Conservation (phyloP, 257 asterid species). For the Rehmannia glutinosa region DNA sequence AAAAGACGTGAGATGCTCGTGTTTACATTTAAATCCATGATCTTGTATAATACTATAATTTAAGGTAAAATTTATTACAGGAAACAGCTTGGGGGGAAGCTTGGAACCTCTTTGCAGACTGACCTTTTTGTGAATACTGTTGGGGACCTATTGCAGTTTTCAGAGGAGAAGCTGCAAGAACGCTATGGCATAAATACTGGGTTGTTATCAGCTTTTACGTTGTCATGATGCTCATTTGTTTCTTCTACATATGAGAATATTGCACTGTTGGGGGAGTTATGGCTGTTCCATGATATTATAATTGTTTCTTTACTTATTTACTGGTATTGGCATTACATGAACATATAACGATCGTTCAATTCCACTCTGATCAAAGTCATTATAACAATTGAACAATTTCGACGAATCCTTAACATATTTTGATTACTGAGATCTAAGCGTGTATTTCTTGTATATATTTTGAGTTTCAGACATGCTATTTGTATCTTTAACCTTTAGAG, state of each 20-base stretch:
- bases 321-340: neutral
- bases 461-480: neutral
- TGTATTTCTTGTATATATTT: conserved; percentile 4
- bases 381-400: neutral
- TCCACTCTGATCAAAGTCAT: no score
- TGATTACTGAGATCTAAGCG: neutral
- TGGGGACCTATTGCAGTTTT: conserved; percentile 83
- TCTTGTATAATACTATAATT: neutral
- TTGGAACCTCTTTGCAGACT: conserved; percentile 76
- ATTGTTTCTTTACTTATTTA: conserved; percentile 11
- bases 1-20: conserved; percentile 5
- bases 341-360: neutral
- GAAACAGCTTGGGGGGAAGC: conserved; percentile 99
- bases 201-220: conserved; percentile 39
- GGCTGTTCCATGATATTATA: neutral
- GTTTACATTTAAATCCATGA: conserved; percentile 1
- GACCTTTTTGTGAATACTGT: conserved; percentile 80
- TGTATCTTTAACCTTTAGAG: conserved; percentile 2
- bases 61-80: conserved; percentile 34
- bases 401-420: neutral
- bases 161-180: conserved; percentile 86
- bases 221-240: neutral
- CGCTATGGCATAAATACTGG: conserved; percentile 86
- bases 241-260: conserved; percentile 1
- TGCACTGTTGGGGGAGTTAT: neutral